Evolutionary conservation across 2,329 filamentous ascomycete species (phyloP).

Genomic region (Fusarium sp.): DNA sequence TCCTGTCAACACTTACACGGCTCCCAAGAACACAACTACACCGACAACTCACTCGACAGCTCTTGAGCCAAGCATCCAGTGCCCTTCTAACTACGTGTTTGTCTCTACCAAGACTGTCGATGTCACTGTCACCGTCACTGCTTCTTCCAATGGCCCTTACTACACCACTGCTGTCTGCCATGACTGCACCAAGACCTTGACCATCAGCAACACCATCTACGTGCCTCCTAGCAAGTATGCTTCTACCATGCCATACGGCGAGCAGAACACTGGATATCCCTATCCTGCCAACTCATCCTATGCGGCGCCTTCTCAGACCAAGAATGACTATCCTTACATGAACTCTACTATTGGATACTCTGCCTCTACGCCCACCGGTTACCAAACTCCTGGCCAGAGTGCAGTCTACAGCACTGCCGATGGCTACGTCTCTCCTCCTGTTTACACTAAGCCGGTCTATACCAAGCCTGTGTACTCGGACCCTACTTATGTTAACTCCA

Average conservation of each 20-base stretch:
- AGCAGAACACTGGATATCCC: slow-evolving; percentile 8
- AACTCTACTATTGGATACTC: slow-evolving; percentile 27
- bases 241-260: slow-evolving; percentile 23
- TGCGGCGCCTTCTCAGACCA: slow-evolving; percentile 4
- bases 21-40: slow-evolving; percentile 26
- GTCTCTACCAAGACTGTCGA: slow-evolving; percentile 48
- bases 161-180: slow-evolving; percentile 23
- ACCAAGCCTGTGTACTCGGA: slow-evolving; percentile 21
- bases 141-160: slow-evolving; percentile 37
- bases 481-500: slow-evolving; percentile 21
- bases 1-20: background rate
- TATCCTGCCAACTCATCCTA: slow-evolving; percentile 26
- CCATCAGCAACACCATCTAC: slow-evolving; percentile 11
- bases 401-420: slow-evolving; percentile 6
- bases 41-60: slow-evolving; percentile 15
- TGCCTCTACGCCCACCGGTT: slow-evolving; percentile 6
- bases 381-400: slow-evolving; percentile 7
- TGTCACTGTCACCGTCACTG: slow-evolving; percentile 48
- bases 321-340: slow-evolving; percentile 25
- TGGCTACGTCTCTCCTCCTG: slow-evolving; percentile 16
- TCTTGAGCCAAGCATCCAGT: slow-evolving; percentile 24
- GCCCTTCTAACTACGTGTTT: slow-evolving; percentile 38
- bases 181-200: slow-evolving; percentile 19
- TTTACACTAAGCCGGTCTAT: slow-evolving; percentile 18
- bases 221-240: slow-evolving; percentile 19